Conservation (phyloP, 2,329 filamentous ascomycete genomes). For the Apiospora hydei region DNA sequence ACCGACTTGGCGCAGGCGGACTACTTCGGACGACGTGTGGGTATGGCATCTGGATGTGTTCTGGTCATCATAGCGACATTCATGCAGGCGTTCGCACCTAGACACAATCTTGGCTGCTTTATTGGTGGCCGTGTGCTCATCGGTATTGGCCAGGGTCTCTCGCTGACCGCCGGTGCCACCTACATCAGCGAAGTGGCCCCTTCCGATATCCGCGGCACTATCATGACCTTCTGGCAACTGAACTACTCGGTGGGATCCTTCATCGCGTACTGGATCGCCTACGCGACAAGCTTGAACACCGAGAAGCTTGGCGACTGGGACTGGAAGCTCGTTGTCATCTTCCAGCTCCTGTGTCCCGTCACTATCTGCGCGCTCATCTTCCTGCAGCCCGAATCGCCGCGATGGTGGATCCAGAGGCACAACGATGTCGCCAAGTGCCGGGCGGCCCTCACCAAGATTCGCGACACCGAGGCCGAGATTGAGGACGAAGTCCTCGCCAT, state of each 20-base stretch:
- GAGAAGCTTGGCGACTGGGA: conserved; percentile 71
- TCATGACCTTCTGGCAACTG: conserved; percentile 76
- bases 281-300: conserved; percentile 64
- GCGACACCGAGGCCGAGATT: conserved; percentile 69
- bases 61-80: conserved; percentile 73
- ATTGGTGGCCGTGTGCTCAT: conserved; percentile 74
- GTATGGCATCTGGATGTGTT: conserved; percentile 70
- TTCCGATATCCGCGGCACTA: conserved; percentile 67
- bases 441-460: conserved; percentile 63
- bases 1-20: conserved; percentile 50
- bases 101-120: conserved; percentile 68
- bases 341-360: conserved; percentile 72
- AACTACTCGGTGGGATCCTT: conserved; percentile 72
- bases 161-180: conserved; percentile 71
- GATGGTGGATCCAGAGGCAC: conserved; percentile 71
- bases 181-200: conserved; percentile 76
- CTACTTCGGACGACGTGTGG: conserved; percentile 66
- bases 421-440: conserved; percentile 68
- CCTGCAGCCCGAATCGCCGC: conserved; percentile 72
- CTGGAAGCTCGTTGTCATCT: conserved; percentile 76
- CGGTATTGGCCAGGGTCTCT: conserved; percentile 74
- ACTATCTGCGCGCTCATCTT: conserved; percentile 68
- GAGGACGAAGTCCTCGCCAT: conserved; percentile 72
- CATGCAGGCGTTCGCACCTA: conserved; percentile 71
- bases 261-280: conserved; percentile 72